phyloP scores from a whole-genome alignment of 192 early-diverging fungal species.

The Funneliformis geosporum region DNA sequence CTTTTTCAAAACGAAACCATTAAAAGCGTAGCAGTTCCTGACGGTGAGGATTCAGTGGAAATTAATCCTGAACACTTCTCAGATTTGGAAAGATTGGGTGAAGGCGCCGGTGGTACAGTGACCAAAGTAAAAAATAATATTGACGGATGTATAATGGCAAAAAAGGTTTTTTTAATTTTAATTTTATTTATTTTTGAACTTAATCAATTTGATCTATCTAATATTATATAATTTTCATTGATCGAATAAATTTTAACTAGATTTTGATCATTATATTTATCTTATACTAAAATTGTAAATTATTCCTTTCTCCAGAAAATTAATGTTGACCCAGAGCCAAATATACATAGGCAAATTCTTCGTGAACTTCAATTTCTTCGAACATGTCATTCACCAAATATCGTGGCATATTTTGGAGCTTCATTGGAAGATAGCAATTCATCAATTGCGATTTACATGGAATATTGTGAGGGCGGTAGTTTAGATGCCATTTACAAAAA shows the following conservation, averaged over 20 bases:
- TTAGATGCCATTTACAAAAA: slow-evolving; percentile 90
- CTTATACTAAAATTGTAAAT: background rate
- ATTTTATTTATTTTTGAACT: background rate
- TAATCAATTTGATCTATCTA: background rate
- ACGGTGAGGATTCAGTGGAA: slow-evolving; percentile 6
- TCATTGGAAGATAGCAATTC: slow-evolving; percentile 78
- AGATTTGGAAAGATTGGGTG: slow-evolving; percentile 68
- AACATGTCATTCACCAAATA: slow-evolving; percentile 87
- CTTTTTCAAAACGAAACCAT: background rate
- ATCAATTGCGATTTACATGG: slow-evolving; percentile 93
- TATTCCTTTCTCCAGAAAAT: slow-evolving; percentile 46
- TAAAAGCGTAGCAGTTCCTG: background rate
- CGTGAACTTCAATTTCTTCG: slow-evolving; percentile 90
- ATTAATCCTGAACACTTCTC: background rate
- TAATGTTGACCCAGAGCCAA: slow-evolving; percentile 65
- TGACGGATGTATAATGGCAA: slow-evolving; percentile 82
- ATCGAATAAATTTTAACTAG: too few relatives aligned
- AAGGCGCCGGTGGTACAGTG: slow-evolving; percentile 91
- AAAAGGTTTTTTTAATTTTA: slow-evolving; percentile 68
- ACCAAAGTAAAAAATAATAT: slow-evolving; percentile 80
- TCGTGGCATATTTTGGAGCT: slow-evolving; percentile 94
- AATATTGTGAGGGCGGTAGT: slow-evolving; percentile 93
- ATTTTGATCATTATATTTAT: background rate
- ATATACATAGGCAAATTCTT: slow-evolving; percentile 79
- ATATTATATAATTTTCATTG: background rate